phyloP scores from a whole-genome alignment of 805 yeast genomes.

The Metschnikowia similis region DNA sequence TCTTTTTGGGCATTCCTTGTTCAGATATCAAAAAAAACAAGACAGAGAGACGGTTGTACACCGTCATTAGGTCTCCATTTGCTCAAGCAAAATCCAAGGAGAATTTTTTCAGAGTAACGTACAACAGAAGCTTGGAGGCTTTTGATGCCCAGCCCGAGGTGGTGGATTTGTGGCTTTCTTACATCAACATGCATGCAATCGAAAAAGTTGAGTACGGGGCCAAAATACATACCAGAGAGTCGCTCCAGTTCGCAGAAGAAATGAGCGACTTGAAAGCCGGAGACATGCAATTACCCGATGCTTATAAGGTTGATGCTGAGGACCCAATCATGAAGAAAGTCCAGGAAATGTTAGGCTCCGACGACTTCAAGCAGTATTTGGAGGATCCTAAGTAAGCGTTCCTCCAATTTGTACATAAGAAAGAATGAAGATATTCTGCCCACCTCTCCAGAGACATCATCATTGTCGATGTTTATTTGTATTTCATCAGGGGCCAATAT shows the following conservation, averaged over 20 bases:
- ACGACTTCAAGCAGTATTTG: conserved; percentile 59
- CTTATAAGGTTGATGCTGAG: conserved; percentile 24
- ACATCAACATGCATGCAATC: conserved; percentile 68
- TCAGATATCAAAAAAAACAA: conserved; percentile 66
- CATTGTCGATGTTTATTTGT: neutral
- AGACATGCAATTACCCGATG: conserved; percentile 29
- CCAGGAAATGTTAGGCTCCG: conserved; percentile 63
- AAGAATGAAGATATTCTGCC: neutral
- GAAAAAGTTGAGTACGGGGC: conserved; percentile 85
- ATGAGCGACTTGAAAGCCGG: conserved; percentile 31
- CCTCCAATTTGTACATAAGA: conserved; percentile 10
- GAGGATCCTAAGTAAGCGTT: conserved; percentile 15
- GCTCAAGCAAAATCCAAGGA: conserved; percentile 93
- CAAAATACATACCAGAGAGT: conserved; percentile 44
- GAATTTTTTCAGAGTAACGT: conserved; percentile 87
- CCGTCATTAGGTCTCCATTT: conserved; percentile 89
- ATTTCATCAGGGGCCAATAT: neutral
- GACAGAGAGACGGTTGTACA: conserved; percentile 81
- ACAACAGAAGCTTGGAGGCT: conserved; percentile 64
- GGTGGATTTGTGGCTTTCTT: conserved; percentile 75
- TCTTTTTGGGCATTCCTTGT: conserved; percentile 82
- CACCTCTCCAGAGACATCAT: neutral
- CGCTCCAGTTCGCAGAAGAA: conserved; percentile 29
- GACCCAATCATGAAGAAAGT: conserved; percentile 64
- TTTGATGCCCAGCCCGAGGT: conserved; percentile 86